phyloP scores from a whole-genome alignment of 305 asterid species.

The Fraxinus platypoda region DNA sequence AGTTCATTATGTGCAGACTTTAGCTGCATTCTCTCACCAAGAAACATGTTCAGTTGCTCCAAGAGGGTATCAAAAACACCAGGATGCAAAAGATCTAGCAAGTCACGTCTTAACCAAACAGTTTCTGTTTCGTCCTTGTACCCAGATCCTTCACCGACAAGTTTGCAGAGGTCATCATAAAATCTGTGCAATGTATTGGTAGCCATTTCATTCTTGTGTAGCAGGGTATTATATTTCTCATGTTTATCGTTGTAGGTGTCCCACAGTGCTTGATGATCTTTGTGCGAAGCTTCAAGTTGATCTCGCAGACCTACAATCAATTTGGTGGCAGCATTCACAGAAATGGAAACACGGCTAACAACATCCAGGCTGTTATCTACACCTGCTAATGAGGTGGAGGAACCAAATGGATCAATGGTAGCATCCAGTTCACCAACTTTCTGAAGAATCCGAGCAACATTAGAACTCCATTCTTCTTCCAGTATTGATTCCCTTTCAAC shows the following conservation, averaged over 20 bases:
- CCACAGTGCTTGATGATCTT: constrained; percentile 40
- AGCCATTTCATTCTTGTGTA: constrained; percentile 42
- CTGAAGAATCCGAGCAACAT: constrained; percentile 51
- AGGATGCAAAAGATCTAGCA: constrained; percentile 47
- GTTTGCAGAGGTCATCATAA: constrained; percentile 48
- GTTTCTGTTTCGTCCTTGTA: constrained; percentile 38
- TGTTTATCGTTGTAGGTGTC: constrained; percentile 37
- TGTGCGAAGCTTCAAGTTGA: constrained; percentile 54
- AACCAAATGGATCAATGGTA: constrained; percentile 32
- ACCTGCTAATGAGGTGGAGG: constrained; percentile 33
- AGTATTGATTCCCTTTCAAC: constrained; percentile 47
- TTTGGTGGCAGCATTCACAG: constrained; percentile 55
- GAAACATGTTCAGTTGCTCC: constrained; percentile 46
- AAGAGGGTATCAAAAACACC: constrained; percentile 46
- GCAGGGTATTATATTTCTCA: constrained; percentile 33
- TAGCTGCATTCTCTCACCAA: constrained; percentile 55
- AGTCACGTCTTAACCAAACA: constrained; percentile 35
- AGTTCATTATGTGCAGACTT: constrained; percentile 56
- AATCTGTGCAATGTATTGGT: constrained; percentile 41
- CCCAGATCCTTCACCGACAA: constrained; percentile 42
- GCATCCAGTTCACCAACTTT: constrained; percentile 54
- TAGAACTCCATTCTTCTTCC: constrained; percentile 65
- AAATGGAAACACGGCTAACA: constrained; percentile 51
- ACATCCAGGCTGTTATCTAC: constrained; percentile 36
- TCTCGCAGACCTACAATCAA: constrained; percentile 55